These are phyloP conservation scores for Pluteus cervinus DNA, from an alignment of 768 basidiomycete species.

Conservation along the genomic window DNA sequence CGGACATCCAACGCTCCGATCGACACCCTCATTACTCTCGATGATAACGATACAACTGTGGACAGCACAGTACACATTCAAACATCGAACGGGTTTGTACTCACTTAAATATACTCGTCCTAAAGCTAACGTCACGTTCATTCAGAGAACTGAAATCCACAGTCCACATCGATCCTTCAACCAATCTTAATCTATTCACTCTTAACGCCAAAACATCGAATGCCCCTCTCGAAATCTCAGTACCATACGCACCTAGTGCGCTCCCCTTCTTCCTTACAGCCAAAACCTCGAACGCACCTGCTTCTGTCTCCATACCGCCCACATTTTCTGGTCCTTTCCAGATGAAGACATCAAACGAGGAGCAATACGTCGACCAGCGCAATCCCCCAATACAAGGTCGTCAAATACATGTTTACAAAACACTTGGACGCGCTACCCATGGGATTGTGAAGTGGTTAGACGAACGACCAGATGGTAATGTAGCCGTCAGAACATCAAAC, in stretches of 20 bases:
- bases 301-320: conserved; percentile 23
- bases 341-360: conserved; percentile 9
- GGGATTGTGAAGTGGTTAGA: conserved; percentile 9
- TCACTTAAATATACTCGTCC: background rate
- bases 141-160: background rate
- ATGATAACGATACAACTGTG: conserved; percentile 17
- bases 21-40: conserved; percentile 28
- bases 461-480: conserved; percentile 3
- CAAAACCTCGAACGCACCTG: conserved; percentile 27
- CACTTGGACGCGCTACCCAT: too few species aligned
- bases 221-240: conserved; percentile 19
- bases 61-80: too few species aligned
- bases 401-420: too few species aligned
- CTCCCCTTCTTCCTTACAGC: conserved; percentile 23
- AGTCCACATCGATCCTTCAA: too few species aligned
- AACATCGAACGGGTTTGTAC: conserved; percentile 37
- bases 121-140: background rate
- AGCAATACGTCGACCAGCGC: conserved; percentile 3
- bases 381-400: too few species aligned
- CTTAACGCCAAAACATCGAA: conserved; percentile 27
- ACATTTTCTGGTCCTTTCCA: conserved; percentile 34
- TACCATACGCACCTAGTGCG: conserved; percentile 27
- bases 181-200: too few species aligned
- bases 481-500: conserved; percentile 3
- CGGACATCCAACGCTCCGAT: conserved; percentile 38